A percentile compares a stretch with the other conserved stretches of the same genome.
Evolutionary conservation across 306 rosid genomes (phyloP).

Genomic region (Cicer yamashitae): DNA sequence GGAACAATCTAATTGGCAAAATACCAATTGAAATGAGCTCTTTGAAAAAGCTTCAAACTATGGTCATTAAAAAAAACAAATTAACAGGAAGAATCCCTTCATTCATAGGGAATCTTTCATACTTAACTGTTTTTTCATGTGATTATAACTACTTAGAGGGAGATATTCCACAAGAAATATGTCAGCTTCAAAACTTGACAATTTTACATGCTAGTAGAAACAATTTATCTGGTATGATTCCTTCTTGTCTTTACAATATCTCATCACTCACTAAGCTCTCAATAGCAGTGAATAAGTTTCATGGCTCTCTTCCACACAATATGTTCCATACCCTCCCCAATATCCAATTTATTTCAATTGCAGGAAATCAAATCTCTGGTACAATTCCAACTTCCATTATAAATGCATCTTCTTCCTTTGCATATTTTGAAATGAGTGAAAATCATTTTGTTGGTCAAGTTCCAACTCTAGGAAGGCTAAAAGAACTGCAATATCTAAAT

Average conservation of each 20-base stretch:
- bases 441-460: slow-evolving; percentile 41
- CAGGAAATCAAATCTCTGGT: slow-evolving; percentile 24
- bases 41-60: neutral
- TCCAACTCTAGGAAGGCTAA: slow-evolving; percentile 37
- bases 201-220: rapidly evolving
- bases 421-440: rapidly evolving
- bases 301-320: slow-evolving; percentile 43
- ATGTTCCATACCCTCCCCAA: slow-evolving; percentile 44
- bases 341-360: rapidly evolving
- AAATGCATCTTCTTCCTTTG: slow-evolving; percentile 41
- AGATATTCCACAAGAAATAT: slow-evolving; percentile 3
- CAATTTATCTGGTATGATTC: slow-evolving; percentile 35
- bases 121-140: neutral
- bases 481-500: rapidly evolving
- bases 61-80: neutral
- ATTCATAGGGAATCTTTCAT: slow-evolving; percentile 6
- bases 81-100: neutral
- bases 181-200: neutral
- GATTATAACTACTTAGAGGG: neutral
- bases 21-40: slow-evolving; percentile 11
- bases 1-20: neutral
- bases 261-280: neutral
- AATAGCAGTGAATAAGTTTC: rapidly evolving
- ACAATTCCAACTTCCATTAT: slow-evolving; percentile 40
- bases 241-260: slow-evolving; percentile 45